A percentile compares a stretch with the other conserved stretches of the same genome.
phyloP scores from a whole-genome alignment of 345 rosid species.

The Barbarea vulgaris region DNA sequence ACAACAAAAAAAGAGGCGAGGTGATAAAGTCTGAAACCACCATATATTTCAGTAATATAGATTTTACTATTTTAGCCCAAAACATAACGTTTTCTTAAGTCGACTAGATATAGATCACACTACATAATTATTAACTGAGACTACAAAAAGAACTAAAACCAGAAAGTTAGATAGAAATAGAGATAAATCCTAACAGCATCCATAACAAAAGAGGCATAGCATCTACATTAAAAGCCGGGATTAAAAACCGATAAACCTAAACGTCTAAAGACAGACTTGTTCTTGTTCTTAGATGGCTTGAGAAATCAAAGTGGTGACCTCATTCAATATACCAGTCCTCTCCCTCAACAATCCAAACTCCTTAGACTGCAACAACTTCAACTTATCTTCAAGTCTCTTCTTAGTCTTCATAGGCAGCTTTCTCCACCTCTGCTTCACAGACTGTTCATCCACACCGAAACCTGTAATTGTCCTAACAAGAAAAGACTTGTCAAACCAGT shows the following conservation, averaged over 20 bases:
- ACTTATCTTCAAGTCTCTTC: constrained; percentile 2
- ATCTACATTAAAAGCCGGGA: too few relatives aligned
- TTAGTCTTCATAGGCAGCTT: background rate
- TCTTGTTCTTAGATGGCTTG: constrained; percentile 4
- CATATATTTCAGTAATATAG: too few relatives aligned
- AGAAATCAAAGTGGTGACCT: background rate
- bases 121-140: too few relatives aligned
- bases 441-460: constrained; percentile 1
- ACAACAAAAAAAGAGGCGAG: too few relatives aligned
- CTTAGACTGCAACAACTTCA: background rate
- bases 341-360: background rate
- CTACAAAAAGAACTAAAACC: too few relatives aligned
- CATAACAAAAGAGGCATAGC: background rate
- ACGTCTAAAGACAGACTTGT: background rate
- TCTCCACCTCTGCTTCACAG: constrained; percentile 15
- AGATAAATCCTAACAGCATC: background rate
- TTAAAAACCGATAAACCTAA: background rate
- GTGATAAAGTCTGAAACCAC: too few relatives aligned
- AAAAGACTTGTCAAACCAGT: constrained; percentile 10
- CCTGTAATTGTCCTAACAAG: background rate
- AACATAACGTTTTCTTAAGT: too few relatives aligned
- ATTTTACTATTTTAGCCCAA: too few relatives aligned
- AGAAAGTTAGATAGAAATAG: background rate
- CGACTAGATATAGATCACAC: too few relatives aligned
- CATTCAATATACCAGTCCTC: background rate